phyloP scores from a whole-genome alignment of 352 stramenopile genomes.

The Phytopythium boreale region DNA sequence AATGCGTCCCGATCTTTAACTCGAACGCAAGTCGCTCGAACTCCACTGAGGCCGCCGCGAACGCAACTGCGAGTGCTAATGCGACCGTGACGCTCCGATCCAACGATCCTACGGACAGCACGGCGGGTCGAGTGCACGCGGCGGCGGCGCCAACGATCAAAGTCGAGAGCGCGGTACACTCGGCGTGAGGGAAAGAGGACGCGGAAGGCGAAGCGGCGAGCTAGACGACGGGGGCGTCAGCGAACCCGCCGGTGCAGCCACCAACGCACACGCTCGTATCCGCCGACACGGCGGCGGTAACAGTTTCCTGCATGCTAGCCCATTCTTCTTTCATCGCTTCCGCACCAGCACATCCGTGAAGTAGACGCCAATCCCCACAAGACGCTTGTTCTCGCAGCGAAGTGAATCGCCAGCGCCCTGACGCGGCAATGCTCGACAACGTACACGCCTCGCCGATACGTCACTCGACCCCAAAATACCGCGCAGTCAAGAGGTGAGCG shows the following conservation, averaged over 20 bases:
- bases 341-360: background rate
- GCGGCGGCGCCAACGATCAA: background rate
- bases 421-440: background rate
- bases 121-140: background rate
- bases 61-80: background rate
- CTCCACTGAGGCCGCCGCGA: background rate
- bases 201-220: background rate
- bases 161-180: background rate
- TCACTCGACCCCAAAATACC: too few species aligned
- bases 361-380: background rate
- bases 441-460: background rate
- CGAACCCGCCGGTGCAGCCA: background rate
- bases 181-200: background rate
- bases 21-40: background rate
- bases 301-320: too few species aligned
- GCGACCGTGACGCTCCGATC: background rate
- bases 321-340: background rate
- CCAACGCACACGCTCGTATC: background rate
- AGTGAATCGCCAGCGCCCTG: background rate
- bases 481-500: too few species aligned
- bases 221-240: background rate
- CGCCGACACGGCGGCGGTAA: too few species aligned
- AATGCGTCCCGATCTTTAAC: conserved; percentile 16
- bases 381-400: background rate
- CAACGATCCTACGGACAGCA: background rate